phyloP scores from a whole-genome alignment of 2,329 filamentous ascomycete genomes.

The Tolypocladium guangdongense region DNA sequence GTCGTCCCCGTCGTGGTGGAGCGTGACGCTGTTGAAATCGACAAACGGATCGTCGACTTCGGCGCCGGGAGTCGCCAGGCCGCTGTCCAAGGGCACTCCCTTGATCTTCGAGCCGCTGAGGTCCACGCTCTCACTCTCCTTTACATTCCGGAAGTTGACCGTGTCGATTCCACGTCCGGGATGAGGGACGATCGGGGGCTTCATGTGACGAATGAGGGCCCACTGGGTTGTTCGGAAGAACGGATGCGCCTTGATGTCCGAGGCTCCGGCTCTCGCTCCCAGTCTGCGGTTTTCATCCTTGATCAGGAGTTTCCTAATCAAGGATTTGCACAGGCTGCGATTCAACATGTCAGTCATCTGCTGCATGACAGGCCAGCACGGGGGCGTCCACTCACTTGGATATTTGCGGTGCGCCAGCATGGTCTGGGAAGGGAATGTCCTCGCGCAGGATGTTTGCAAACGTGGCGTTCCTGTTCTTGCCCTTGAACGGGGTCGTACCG shows the following conservation, averaged over 20 bases:
- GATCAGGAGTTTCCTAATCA: conserved; percentile 93
- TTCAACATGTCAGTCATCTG: background rate
- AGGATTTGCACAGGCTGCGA: conserved; percentile 78
- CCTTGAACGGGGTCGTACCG: conserved; percentile 97
- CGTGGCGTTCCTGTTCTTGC: conserved; percentile 95
- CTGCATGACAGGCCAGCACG: background rate
- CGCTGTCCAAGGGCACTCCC: conserved; percentile 79
- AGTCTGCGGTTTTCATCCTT: conserved; percentile 93
- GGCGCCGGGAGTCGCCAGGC: conserved; percentile 71
- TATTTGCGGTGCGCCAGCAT: conserved; percentile 70
- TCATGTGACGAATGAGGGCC: conserved; percentile 95
- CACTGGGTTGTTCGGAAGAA: conserved; percentile 96
- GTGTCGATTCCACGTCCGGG: conserved; percentile 87
- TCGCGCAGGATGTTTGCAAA: conserved; percentile 96
- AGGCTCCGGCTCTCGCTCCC: conserved; percentile 87
- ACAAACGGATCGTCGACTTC: conserved; percentile 87
- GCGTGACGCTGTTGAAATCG: conserved; percentile 95
- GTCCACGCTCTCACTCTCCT: conserved; percentile 93
- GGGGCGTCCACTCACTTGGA: conserved; percentile 60
- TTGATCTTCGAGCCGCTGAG: conserved; percentile 56
- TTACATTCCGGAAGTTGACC: conserved; percentile 94
- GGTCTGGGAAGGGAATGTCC: conserved; percentile 92
- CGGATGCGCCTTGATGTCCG: conserved; percentile 89
- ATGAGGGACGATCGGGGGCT: conserved; percentile 91
- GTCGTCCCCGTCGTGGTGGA: conserved; percentile 92